These are phyloP conservation scores for Oryza glumipatula DNA, from an alignment of 176 grass and related monocot species.

Conservation along the genomic window DNA sequence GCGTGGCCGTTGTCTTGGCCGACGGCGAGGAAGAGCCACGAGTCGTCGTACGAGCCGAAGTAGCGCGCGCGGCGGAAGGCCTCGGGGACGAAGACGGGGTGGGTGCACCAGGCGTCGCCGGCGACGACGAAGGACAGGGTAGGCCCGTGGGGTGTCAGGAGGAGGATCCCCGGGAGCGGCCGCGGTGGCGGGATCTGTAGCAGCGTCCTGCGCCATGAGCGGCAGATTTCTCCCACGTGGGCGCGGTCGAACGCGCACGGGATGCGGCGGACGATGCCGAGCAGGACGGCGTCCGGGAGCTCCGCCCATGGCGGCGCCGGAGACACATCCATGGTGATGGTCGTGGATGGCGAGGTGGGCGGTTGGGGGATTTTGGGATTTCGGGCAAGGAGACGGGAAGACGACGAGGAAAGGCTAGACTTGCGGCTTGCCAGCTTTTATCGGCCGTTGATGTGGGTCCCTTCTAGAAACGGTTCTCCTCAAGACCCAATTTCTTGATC, in stretches of 20 bases:
- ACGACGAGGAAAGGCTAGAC: neutral
- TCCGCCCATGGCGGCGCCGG: neutral
- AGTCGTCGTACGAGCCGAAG: slow-evolving; percentile 30
- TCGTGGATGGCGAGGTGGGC: neutral
- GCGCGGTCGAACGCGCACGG: neutral
- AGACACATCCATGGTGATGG: neutral
- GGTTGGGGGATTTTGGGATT: neutral
- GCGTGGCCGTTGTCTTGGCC: neutral
- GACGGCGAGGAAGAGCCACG: neutral
- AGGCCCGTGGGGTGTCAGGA: neutral
- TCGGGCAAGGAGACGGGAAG: neutral
- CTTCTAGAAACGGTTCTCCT: too few relatives aligned
- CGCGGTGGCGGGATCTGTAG: slow-evolving; percentile 19
- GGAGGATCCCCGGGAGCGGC: neutral
- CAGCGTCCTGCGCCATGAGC: neutral
- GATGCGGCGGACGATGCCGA: neutral
- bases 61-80: neutral
- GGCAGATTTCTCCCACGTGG: neutral
- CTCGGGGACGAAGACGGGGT: neutral
- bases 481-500: too few relatives aligned
- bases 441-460: too few relatives aligned
- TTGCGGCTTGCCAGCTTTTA: too few relatives aligned
- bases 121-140: neutral
- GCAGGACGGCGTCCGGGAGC: neutral
- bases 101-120: neutral